Evolutionary conservation across 179 eudicot species (phyloP), one percentile per base, ranked within the genome.

Genomic region (Camellia oleifera): DNA sequence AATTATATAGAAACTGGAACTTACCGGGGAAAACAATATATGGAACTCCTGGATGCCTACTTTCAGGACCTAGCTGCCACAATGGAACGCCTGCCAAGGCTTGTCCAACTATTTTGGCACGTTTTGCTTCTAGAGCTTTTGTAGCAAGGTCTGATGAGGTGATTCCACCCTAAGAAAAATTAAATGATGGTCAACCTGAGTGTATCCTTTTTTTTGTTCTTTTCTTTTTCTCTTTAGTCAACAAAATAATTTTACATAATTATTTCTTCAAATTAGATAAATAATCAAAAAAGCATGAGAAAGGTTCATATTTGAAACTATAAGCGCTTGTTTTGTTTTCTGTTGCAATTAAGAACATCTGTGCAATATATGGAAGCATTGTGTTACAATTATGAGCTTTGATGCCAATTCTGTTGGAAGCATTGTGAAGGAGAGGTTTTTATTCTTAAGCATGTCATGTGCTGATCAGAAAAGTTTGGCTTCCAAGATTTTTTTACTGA

Each of bases 81-180:
- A 97, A 86, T 76, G 99, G 99, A 69, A 97, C 95, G 83, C 99
- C 99, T 68, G 97, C 89, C 69, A 92, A 84, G 74, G 98, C 99
- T 85, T 97, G 99, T 77, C 99, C 99, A 76, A 90, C 91, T 82
- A 97, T 71, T 85, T 85, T 92, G 62, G 99, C 99, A 79, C 88
- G 84, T 89, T 90, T 92, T 74, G 94, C 92, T 86, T 87, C 97
- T 75, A 97, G 92, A 82, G 99, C 99, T 89, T 91, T 91, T 67
- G 99, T 97, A 72, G 99, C 99, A 78, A 97, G 92, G 86, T 97
- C 99, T 4, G 99, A 97, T 77, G 99, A 97, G 69, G 99, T 97
- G 69, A 97, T 94, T 84, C 99, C 99, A 81, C 99, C 99, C 99
- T 97, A 83, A 73, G 69, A 77, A 54, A 48, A 79, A 61, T 64